Base-by-base conservation (phyloP, 441 rosid species). In the Erodium chrysanthum region DNA sequence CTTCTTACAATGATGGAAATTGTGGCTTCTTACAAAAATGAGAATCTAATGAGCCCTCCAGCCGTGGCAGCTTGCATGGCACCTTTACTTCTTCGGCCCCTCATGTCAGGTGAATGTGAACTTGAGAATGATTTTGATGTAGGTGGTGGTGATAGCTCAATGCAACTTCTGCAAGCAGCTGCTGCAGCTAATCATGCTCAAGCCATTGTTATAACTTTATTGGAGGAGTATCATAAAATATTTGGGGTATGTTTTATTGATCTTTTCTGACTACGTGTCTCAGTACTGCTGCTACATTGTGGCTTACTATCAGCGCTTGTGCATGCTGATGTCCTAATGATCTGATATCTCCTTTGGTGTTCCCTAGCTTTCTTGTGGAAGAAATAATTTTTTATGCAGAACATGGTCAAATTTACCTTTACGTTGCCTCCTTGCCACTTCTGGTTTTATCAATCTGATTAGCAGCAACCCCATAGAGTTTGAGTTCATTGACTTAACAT, bases 31-130 rank as follows among this genome's bases (percentile, higher is more conserved):
- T 79, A 84, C 76, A 90, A 84, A 85, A 72, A 76, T 67, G 84
- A 71, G 76, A 95, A 92, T 77, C 85, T 89, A 75, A 95, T 95
- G 99, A 92, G 96, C 88, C 70, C 87, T 74, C 88, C 97, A 65
- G 98, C 99, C 20, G 99, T 95, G 72, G 97, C 99, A 56, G 99
- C 98, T 74, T 92, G 99, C 82, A 92, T 92, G 98, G 99, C 97
- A 71, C 99, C 99, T 72, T 83, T 95, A 75, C 97, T 92, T 82
- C 96, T 95, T 75, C 96, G 98, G 15, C 99, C 99, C 70, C 99
- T 92, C 80, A 82, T 95, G 58, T 80, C 90, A 65, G 99, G 99
- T 64, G 98, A 95, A 46, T 92, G 97, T 82, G 97, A 95, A 73
- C 86, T 95, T 75, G 96, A 85, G 78, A 85, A 77, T 72, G 87